phyloP scores from a whole-genome alignment of 805 yeast species.

The Metschnikowia drakensbergensis region DNA sequence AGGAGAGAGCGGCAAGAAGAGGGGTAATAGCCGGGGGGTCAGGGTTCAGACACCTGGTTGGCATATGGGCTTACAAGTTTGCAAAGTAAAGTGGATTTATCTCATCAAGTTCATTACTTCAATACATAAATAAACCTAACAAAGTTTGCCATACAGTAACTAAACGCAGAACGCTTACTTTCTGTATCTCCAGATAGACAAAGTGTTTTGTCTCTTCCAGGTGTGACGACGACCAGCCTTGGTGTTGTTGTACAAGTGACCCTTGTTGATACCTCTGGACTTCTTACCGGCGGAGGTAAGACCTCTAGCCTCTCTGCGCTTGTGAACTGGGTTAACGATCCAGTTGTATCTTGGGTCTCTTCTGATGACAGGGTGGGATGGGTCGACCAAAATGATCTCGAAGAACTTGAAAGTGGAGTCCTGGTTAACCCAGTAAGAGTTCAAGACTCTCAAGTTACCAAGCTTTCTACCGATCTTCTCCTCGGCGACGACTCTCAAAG shows the following conservation, averaged over 20 bases:
- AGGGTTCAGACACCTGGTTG: background rate
- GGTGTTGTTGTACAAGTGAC: slow-evolving; percentile 99
- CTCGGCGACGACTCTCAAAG: slow-evolving; percentile 97
- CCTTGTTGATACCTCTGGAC: slow-evolving; percentile 99
- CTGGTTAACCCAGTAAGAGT: slow-evolving; percentile 99
- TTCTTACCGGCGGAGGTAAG: slow-evolving; percentile 97
- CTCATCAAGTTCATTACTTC: slow-evolving; percentile 10
- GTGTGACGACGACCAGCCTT: slow-evolving; percentile 98
- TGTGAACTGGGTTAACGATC: slow-evolving; percentile 99
- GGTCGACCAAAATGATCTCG: slow-evolving; percentile 97
- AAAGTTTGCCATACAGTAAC: background rate
- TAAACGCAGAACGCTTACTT: slow-evolving; percentile 41
- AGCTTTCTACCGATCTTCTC: slow-evolving; percentile 99
- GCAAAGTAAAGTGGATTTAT: background rate
- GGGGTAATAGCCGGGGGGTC: too few relatives aligned
- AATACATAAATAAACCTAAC: slow-evolving; percentile 12
- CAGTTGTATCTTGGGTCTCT: slow-evolving; percentile 99
- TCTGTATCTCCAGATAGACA: slow-evolving; percentile 99
- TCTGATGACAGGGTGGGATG: slow-evolving; percentile 97
- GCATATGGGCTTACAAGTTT: background rate
- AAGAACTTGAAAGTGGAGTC: slow-evolving; percentile 99
- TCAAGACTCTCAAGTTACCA: slow-evolving; percentile 97
- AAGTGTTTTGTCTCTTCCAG: slow-evolving; percentile 99
- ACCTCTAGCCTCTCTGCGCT: slow-evolving; percentile 99
- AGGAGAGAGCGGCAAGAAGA: too few relatives aligned